Percentiles rank a stretch among this genome's conserved stretches.
These are phyloP conservation scores for Inga oerstediana DNA, from an alignment of 306 rosid genomes.

Conservation along the genomic window DNA sequence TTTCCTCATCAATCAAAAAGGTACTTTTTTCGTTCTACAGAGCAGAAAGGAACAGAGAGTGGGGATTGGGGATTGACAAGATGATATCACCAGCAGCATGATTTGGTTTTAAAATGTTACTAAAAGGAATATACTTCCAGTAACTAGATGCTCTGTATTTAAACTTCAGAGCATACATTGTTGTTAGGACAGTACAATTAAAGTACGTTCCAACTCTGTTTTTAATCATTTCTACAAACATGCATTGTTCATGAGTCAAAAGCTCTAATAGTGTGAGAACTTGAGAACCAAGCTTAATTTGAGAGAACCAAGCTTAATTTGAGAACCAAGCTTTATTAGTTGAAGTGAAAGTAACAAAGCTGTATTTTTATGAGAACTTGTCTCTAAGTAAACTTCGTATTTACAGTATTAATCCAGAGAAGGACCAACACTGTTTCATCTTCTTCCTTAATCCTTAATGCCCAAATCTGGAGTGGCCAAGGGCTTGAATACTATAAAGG, in stretches of 20 bases:
- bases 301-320: neutral
- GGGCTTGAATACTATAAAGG: neutral
- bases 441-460: neutral
- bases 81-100: neutral
- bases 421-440: neutral
- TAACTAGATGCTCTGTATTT: neutral
- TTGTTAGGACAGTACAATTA: neutral
- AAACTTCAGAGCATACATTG: neutral
- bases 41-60: neutral
- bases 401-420: neutral
- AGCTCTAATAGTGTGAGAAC: neutral
- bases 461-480: neutral
- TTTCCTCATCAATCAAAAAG: neutral
- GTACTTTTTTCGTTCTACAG: neutral
- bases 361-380: neutral
- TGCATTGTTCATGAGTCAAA: neutral
- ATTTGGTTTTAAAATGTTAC: neutral
- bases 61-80: neutral
- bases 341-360: neutral
- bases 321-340: neutral
- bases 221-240: neutral
- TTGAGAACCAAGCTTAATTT: neutral
- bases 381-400: neutral
- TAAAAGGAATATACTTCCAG: neutral
- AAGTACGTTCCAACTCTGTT: neutral